These are phyloP conservation scores for Dendrocalamus latiflorus DNA, from an alignment of 202 grass and related monocot genomes.

Conservation along the genomic window DNA sequence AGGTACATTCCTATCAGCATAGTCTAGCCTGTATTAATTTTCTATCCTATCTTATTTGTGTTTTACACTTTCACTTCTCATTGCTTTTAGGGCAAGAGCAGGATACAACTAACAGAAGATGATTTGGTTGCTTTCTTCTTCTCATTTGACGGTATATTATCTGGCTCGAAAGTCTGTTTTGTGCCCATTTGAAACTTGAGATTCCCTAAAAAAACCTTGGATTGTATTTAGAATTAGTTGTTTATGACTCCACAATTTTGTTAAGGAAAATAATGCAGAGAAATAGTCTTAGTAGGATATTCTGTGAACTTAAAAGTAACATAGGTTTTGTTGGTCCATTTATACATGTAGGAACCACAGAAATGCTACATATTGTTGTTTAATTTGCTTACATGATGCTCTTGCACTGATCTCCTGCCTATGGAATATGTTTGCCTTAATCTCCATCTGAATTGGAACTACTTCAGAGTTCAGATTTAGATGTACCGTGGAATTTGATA, in stretches of 20 bases:
- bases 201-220: neutral
- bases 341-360: neutral
- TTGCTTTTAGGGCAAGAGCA: no score
- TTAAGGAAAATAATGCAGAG: neutral
- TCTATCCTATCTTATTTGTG: no score
- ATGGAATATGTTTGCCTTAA: no score
- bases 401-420: neutral
- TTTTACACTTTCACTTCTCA: no score
- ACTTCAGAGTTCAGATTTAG: no score
- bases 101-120: no score
- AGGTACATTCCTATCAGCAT: no score
- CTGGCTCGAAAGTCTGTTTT: neutral
- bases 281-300: neutral
- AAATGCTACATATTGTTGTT: neutral
- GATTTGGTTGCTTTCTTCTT: no score
- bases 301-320: neutral
- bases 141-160: constrained; percentile 71
- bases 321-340: neutral
- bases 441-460: no score
- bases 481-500: no score
- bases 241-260: neutral
- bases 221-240: neutral
- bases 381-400: neutral
- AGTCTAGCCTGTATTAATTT: no score
- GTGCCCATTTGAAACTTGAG: neutral